A percentile compares a stretch with the other conserved stretches of the same genome.
phyloP scores from a whole-genome alignment of 164 flowering plant genomes.

The Chloranthus sessilifolius region DNA sequence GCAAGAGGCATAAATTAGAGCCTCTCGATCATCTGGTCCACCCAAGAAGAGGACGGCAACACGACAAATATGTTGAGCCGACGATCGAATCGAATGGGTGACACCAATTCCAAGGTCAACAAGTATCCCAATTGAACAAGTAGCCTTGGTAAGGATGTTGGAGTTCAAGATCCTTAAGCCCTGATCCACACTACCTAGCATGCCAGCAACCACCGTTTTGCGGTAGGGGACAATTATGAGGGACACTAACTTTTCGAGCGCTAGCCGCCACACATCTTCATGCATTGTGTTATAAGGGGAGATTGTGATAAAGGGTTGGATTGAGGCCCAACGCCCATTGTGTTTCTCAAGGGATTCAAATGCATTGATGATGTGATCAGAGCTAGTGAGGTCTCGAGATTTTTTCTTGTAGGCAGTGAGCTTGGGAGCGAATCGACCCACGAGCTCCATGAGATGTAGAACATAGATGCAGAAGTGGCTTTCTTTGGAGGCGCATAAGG shows the following conservation, averaged over 20 bases:
- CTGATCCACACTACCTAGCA: background rate
- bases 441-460: slow-evolving; percentile 19
- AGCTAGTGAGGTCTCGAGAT: no score
- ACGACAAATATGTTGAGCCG: no score
- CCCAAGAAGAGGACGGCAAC: slow-evolving; percentile 35
- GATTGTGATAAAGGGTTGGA: slow-evolving; percentile 20
- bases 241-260: slow-evolving; percentile 15
- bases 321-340: background rate
- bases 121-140: slow-evolving; percentile 41
- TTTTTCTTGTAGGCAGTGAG: slow-evolving; percentile 6
- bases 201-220: slow-evolving; percentile 8
- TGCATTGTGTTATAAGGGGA: slow-evolving; percentile 29
- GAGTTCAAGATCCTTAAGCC: slow-evolving; percentile 16
- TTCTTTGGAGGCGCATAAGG: slow-evolving; percentile 3
- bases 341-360: slow-evolving; percentile 18
- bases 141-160: slow-evolving; percentile 25
- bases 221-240: slow-evolving; percentile 34
- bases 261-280: slow-evolving; percentile 26
- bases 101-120: slow-evolving; percentile 11
- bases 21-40: slow-evolving; percentile 35
- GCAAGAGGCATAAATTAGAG: slow-evolving; percentile 19
- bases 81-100: background rate
- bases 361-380: slow-evolving; percentile 22
- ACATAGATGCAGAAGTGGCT: slow-evolving; percentile 3
- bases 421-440: slow-evolving; percentile 9